Evolutionary conservation across 352 stramenopile species (phyloP).

Genomic region (Aphanomyces cochlioides): DNA sequence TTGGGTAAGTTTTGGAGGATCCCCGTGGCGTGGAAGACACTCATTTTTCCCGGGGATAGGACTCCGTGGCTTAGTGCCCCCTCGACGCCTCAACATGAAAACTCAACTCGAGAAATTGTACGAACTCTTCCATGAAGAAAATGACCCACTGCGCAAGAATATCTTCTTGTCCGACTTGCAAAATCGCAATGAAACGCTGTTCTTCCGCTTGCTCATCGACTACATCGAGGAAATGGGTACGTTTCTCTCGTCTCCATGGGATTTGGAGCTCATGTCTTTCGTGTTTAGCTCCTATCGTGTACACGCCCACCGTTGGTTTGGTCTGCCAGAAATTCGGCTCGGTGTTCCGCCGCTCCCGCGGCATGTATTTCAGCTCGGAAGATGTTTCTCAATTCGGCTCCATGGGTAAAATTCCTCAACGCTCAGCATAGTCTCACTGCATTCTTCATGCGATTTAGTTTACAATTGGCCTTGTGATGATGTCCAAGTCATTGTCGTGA

Average conservation of each 20-base stretch:
- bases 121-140: slow-evolving; percentile 57
- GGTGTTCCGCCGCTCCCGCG: slow-evolving; percentile 85
- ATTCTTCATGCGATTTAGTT: slow-evolving; percentile 54
- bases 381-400: slow-evolving; percentile 86
- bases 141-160: slow-evolving; percentile 88
- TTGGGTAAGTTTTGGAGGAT: slow-evolving; percentile 47
- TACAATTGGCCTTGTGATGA: slow-evolving; percentile 96
- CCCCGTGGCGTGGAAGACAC: not conserved
- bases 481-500: slow-evolving; percentile 96
- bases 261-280: slow-evolving; percentile 36
- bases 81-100: slow-evolving; percentile 62
- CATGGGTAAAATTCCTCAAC: slow-evolving; percentile 38
- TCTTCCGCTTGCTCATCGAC: slow-evolving; percentile 90
- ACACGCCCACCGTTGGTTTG: slow-evolving; percentile 96
- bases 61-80: slow-evolving; percentile 78
- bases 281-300: slow-evolving; percentile 74
- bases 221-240: slow-evolving; percentile 90
- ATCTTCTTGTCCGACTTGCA: slow-evolving; percentile 92
- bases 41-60: slow-evolving; percentile 35
- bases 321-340: slow-evolving; percentile 90
- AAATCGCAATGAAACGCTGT: slow-evolving; percentile 95
- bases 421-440: not conserved
- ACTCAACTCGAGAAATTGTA: slow-evolving; percentile 75
- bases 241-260: slow-evolving; percentile 36
- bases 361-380: slow-evolving; percentile 94